Conservation (phyloP, 2,329 filamentous ascomycete genomes). For the Macrophomina pseudophaseolina region DNA sequence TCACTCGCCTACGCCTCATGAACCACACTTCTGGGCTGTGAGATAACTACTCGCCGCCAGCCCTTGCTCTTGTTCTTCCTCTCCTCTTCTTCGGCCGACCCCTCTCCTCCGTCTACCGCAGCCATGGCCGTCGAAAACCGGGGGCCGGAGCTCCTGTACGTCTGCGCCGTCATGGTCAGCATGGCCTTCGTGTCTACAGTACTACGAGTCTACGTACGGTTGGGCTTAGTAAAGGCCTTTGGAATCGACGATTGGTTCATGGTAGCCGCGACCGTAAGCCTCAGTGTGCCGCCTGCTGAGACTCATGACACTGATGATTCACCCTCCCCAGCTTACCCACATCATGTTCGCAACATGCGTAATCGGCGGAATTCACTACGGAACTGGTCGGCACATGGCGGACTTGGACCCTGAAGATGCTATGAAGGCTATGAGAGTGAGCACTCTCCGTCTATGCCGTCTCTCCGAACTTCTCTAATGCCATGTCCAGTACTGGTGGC, state of each 20-base stretch:
- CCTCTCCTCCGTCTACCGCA: not conserved
- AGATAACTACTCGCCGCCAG: not conserved
- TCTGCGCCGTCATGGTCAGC: constrained; percentile 7
- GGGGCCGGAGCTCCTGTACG: constrained; percentile 4
- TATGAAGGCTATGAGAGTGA: constrained; percentile 34
- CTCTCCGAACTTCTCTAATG: not conserved
- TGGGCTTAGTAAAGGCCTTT: constrained; percentile 42
- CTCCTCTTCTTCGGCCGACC: not conserved
- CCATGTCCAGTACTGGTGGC: constrained; percentile 21
- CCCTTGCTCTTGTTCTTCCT: too few relatives aligned
- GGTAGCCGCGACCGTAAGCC: constrained; percentile 28
- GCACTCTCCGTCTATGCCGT: not conserved
- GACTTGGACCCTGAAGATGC: constrained; percentile 34
- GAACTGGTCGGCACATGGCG: constrained; percentile 28
- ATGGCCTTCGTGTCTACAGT: constrained; percentile 4
- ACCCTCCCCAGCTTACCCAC: not conserved
- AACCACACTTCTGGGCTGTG: not conserved
- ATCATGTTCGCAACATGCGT: constrained; percentile 25
- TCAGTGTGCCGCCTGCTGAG: not conserved
- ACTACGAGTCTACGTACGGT: constrained; percentile 39
- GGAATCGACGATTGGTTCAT: constrained; percentile 45
- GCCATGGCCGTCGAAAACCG: constrained; percentile 7
- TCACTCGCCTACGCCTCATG: not conserved
- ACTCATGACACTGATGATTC: constrained; percentile 34
- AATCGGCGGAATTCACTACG: constrained; percentile 26